phyloP scores from a whole-genome alignment of 345 rosid genomes.

The Populus tremula region DNA sequence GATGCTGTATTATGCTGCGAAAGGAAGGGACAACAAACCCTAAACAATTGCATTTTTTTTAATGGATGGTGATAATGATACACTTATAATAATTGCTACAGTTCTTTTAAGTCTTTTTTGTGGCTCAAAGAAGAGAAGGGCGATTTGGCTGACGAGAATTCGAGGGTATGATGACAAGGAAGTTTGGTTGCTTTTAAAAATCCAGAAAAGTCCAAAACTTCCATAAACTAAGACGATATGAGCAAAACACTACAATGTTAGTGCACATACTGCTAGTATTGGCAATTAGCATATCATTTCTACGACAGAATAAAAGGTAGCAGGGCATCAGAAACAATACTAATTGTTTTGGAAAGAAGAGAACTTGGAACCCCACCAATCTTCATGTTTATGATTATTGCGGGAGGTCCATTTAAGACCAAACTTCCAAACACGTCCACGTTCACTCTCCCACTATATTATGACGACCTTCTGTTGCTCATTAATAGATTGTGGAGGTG shows the following conservation, averaged over 20 bases:
- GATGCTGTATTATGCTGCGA: conserved; percentile 40
- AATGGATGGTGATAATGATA: conserved; percentile 8
- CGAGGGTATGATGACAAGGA: not conserved
- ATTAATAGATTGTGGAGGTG: not conserved
- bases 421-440: not conserved
- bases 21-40: conserved; percentile 31
- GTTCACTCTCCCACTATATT: not conserved
- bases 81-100: not conserved
- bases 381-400: not conserved
- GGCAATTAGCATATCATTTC: not conserved
- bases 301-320: not conserved
- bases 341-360: not conserved
- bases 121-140: not conserved
- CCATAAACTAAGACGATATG: no score
- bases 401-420: not conserved
- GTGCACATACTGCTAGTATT: not conserved
- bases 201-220: not conserved
- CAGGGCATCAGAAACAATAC: not conserved
- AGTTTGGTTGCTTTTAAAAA: not conserved
- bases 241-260: not conserved
- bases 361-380: not conserved
- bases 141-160: conserved; percentile 2
- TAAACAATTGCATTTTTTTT: conserved; percentile 8
- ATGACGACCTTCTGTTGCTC: not conserved
- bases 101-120: not conserved